Percentiles rank a stretch among this genome's conserved stretches.
These are phyloP conservation scores for Colletotrichum sp. DNA, from an alignment of 2,329 filamentous ascomycete genomes.

Conservation along the genomic window DNA sequence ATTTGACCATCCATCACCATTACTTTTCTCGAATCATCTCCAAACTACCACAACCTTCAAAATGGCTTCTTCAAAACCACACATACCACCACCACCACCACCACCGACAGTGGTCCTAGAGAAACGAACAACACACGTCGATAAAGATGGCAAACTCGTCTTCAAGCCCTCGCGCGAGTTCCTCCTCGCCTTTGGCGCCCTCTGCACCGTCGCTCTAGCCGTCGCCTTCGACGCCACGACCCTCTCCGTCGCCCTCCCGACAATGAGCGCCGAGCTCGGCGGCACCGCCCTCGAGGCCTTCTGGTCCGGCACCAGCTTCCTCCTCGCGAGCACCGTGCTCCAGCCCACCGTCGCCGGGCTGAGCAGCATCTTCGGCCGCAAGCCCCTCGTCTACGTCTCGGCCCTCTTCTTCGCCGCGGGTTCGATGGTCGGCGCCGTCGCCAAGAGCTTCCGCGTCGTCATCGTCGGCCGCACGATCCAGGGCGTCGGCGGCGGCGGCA, in stretches of 20 bases:
- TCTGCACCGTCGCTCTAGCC: conserved; percentile 62
- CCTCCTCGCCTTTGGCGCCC: conserved; percentile 52
- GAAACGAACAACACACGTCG: neutral
- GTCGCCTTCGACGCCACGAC: conserved; percentile 71
- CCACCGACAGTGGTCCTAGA: neutral
- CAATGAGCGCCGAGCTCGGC: conserved; percentile 53
- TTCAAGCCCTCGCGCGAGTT: conserved; percentile 42
- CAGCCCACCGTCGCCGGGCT: conserved; percentile 52
- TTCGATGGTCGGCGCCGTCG: conserved; percentile 41
- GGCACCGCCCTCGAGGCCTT: conserved; percentile 68
- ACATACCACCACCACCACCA: neutral
- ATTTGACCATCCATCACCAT: neutral
- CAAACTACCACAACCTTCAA: too few species aligned
- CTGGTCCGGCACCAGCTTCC: conserved; percentile 74
- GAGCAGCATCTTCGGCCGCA: conserved; percentile 39
- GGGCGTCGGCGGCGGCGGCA: conserved; percentile 56
- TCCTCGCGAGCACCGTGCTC: conserved; percentile 68
- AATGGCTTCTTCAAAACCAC: neutral
- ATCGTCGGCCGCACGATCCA: conserved; percentile 56
- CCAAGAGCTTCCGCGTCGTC: conserved; percentile 35
- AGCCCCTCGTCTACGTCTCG: conserved; percentile 32
- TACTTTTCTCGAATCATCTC: neutral
- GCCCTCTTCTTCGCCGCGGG: conserved; percentile 42
- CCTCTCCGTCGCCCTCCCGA: conserved; percentile 60
- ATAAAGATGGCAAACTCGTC: conserved; percentile 22